phyloP scores from a whole-genome alignment of 805 yeast species.

The Cyberlindnera meyerae region DNA sequence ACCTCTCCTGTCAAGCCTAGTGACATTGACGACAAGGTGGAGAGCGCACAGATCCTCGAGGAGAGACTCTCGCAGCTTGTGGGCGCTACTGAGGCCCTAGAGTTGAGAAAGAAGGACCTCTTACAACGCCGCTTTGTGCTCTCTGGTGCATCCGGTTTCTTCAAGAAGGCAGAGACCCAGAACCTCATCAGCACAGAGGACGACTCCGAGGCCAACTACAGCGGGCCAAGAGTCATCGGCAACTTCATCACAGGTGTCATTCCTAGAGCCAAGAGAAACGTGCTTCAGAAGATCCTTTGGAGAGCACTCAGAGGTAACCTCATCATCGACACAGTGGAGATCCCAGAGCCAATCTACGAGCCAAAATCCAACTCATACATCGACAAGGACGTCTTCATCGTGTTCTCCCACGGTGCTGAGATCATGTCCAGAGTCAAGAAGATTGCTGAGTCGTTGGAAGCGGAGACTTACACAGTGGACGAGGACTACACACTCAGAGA shows the following conservation, averaged over 20 bases:
- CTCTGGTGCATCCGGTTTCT: conserved; percentile 45
- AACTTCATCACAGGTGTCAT: conserved; percentile 72
- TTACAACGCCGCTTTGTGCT: conserved; percentile 57
- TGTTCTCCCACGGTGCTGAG: conserved; percentile 85
- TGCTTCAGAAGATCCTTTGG: conserved; percentile 85
- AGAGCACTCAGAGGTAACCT: conserved; percentile 91
- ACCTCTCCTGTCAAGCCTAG: conserved; percentile 26
- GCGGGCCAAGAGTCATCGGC: conserved; percentile 37
- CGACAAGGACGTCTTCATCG: conserved; percentile 77
- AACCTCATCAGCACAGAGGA: conserved; percentile 10
- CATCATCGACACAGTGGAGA: conserved; percentile 67
- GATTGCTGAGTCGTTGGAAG: conserved; percentile 88
- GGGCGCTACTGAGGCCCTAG: conserved; percentile 60
- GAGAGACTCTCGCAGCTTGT: conserved; percentile 68
- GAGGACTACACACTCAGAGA: conserved; percentile 50
- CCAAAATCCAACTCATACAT: conserved; percentile 49
- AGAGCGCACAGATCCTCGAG: conserved; percentile 67
- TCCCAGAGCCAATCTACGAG: conserved; percentile 69
- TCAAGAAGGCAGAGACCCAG: conserved; percentile 26
- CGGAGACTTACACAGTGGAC: conserved; percentile 61
- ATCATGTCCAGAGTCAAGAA: conserved; percentile 69
- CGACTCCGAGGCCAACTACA: conserved; percentile 17
- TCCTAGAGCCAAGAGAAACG: conserved; percentile 59
- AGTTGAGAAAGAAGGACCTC: conserved; percentile 56
- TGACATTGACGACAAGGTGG: conserved; percentile 58